Conservation (phyloP, 2,329 filamentous ascomycete genomes). For the Cladophialophora bantiana region DNA sequence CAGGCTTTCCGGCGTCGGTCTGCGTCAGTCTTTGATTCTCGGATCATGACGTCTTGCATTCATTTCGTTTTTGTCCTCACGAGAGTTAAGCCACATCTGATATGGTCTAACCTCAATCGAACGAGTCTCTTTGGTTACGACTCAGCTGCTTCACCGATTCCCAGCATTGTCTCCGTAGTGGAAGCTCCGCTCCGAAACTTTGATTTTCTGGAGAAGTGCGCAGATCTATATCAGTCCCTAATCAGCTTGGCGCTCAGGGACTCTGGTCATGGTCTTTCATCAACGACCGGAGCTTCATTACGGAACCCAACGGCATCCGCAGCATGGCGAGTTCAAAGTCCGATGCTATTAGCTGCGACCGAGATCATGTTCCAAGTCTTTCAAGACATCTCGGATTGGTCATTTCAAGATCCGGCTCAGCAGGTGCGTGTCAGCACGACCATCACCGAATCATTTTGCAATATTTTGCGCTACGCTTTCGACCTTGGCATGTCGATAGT, state of each 20-base stretch:
- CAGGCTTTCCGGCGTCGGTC: slow-evolving; percentile 63
- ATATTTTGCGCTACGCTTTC: slow-evolving; percentile 74
- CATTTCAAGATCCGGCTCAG: slow-evolving; percentile 73
- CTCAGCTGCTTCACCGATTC: slow-evolving; percentile 76
- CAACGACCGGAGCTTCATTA: background rate
- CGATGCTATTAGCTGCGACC: slow-evolving; percentile 70
- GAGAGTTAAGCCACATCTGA: slow-evolving; percentile 75
- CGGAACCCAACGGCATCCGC: slow-evolving; percentile 11
- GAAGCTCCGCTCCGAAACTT: slow-evolving; percentile 81
- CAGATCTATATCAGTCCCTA: slow-evolving; percentile 75
- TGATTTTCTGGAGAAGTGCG: slow-evolving; percentile 75
- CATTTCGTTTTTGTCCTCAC: slow-evolving; percentile 80
- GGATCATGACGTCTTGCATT: slow-evolving; percentile 75
- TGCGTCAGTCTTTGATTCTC: slow-evolving; percentile 67
- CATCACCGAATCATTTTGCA: slow-evolving; percentile 74
- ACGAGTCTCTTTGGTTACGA: slow-evolving; percentile 80
- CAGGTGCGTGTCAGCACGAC: slow-evolving; percentile 71
- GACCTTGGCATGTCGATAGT: slow-evolving; percentile 70
- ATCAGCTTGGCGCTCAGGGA: slow-evolving; percentile 73
- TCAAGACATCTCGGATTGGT: slow-evolving; percentile 86
- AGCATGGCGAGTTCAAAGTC: slow-evolving; percentile 61
- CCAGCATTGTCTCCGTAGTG: slow-evolving; percentile 78
- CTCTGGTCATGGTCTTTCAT: slow-evolving; percentile 33
- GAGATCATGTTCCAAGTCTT: slow-evolving; percentile 81
- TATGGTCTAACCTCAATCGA: slow-evolving; percentile 88